Evolutionary conservation across 345 rosid species (phyloP), one percentile per base, ranked within the genome.

Genomic region (Citrus sp.): DNA sequence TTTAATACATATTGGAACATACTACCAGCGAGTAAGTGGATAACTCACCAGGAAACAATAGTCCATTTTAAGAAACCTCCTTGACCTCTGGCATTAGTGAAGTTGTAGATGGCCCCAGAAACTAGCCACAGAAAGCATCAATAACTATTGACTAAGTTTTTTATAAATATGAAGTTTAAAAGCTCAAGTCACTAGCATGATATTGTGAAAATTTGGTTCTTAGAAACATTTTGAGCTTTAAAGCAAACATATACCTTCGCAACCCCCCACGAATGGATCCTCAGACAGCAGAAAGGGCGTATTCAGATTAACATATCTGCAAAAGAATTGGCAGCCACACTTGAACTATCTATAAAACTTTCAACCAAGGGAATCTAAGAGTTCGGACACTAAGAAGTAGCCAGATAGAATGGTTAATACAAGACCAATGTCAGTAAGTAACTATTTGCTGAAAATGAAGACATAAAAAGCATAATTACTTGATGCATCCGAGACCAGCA

Each of bases 401-500:
- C 67, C 9, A 27, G 24, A 77, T 61, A 73, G 82, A 55, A 22
- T 10, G 18, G 13, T 32, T 42, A 58, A 35, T 34, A n/a, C 25
- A 19, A 72, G 42, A 32, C 34, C 46, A 69, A 10, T 69, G 32
- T 16, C 58, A 9, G 16, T 10, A 6, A 27, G 73, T 4, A 13
- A 70, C 59, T 7, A 4, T 49, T 70, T 70, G 73, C 73, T 70
- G 4, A 32, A 54, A 72, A 56, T 34, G 64, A 56, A 32, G 24
- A n/a, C 18, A 7, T 13, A 25, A 37, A 40, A 6, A 38, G 25
- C 22, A 46, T 8, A 19, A 18, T 86, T 83, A 90, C 99, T 88
- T 91, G 87, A 96, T 93, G 87, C 90, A 88, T 5, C 98, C 97
- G 46, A 88, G 74, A 62, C 99, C 97, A 56, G 97, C 98, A 75